Base-by-base conservation (phyloP, 495 filamentous ascomycete species). In the Beverwykella pulmonaria region DNA sequence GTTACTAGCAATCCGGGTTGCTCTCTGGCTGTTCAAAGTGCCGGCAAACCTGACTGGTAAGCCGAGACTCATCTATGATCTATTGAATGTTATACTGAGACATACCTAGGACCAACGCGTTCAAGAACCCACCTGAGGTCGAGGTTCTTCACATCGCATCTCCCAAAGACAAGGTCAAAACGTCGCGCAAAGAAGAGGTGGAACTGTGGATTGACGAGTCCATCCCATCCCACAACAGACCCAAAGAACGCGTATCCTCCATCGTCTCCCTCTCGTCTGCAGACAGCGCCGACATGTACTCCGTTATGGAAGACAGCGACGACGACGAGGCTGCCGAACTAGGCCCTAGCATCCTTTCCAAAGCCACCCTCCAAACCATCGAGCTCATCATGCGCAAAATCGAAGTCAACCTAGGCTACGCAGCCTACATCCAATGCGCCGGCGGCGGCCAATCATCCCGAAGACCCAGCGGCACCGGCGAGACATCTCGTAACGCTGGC, bases 301-400 rank as follows among this genome's bases (percentile, higher is more conserved):
- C 64, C 17, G 48, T 48, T 17, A 61, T 55, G 0, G 64, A 67
- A 20, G 56, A 60, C 26, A 65, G 58, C 36, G 64, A 67, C 9
- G 57, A 62, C 10, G 64, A 67, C 7, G 48, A 59, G 17, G 23
- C 20, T n/a, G 6, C 32, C 36, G 30, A 47, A 5, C 17, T 20
- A 2, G n/a, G 17, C 0, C 39, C 48, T 14, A 61, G 49, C 29
- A 57, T 32, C 8, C 41, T 67, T 9, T 44, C 64, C 10, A 67
- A 67, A 25, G 57, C 57, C 9, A 61, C 64, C 1, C 14, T 60
- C 3, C 61, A 55, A 29, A 61, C 64, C 20, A 67, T 67, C 14
- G 64, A 67, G 15, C 58, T 61, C 39, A 61, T 67, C 26, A 55
- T 67, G 32, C 57, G 64, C 23, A 67, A 67, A 32, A 44, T 67